Conservation (phyloP, 495 filamentous ascomycete species). For the Amniculicola lignicola region DNA sequence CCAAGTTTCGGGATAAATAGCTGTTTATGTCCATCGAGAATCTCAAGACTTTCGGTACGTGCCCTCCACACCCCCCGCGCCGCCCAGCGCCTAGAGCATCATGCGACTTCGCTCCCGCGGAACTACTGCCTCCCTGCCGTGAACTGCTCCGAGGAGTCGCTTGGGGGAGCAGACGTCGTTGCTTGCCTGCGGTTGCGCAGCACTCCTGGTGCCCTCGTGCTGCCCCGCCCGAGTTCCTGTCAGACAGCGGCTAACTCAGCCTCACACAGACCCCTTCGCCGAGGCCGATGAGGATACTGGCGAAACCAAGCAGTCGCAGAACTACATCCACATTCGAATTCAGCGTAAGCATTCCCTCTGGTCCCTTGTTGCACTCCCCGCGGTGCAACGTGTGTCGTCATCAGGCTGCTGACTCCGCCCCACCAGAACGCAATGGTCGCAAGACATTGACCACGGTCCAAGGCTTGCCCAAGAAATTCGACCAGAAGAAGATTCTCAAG, state of each 20-base stretch:
- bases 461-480: constrained; percentile 95
- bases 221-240: not conserved
- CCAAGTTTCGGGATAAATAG: constrained; percentile 26
- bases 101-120: constrained; percentile 9
- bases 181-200: no score
- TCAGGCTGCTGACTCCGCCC: constrained; percentile 15
- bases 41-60: constrained; percentile 97
- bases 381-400: not conserved
- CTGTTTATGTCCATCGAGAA: constrained; percentile 99
- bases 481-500: constrained; percentile 99
- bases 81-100: constrained; percentile 27
- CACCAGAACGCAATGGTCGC: constrained; percentile 97
- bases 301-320: constrained; percentile 87
- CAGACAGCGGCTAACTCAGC: constrained; percentile 29
- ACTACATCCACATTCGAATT: constrained; percentile 99
- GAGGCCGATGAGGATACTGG: constrained; percentile 99
- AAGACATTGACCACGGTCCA: constrained; percentile 99
- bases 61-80: constrained; percentile 40
- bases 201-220: not conserved
- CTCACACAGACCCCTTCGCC: constrained; percentile 96
- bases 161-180: no score
- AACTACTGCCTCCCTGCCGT: not conserved
- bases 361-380: not conserved
- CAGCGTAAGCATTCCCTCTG: constrained; percentile 73
- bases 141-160: not conserved